A percentile compares a stretch with the other conserved stretches of the same genome.
Evolutionary conservation across 352 stramenopile genomes (phyloP).

Genomic region (Pythium sukuiense): DNA sequence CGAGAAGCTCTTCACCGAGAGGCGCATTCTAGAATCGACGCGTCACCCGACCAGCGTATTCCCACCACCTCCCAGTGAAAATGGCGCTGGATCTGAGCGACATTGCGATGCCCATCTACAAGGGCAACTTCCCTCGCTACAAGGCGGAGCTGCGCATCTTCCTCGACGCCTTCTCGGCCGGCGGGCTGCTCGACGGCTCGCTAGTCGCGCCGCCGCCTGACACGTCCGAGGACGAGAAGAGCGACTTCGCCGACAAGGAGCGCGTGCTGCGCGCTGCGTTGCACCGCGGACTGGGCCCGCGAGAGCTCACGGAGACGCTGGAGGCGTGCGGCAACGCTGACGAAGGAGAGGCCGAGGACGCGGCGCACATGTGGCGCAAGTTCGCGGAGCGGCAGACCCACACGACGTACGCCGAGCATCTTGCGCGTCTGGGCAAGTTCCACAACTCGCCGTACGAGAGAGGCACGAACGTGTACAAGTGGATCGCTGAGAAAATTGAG

Average conservation of each 20-base stretch:
- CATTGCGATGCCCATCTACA: constrained; percentile 20
- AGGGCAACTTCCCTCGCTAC: constrained; percentile 25
- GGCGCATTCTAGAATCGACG: background rate
- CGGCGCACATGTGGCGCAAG: constrained; percentile 15
- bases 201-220: constrained; percentile 13
- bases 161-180: constrained; percentile 17
- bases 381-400: constrained; percentile 23
- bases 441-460: constrained; percentile 22
- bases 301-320: constrained; percentile 22
- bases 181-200: constrained; percentile 15
- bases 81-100: constrained; percentile 15
- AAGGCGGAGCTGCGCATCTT: constrained; percentile 26
- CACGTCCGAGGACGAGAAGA: constrained; percentile 14
- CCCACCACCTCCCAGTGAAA: background rate
- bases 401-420: constrained; percentile 22
- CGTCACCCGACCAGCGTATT: too few species aligned
- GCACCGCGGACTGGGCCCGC: constrained; percentile 13
- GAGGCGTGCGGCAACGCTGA: constrained; percentile 1
- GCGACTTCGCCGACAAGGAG: constrained; percentile 16
- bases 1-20: background rate
- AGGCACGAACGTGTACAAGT: constrained; percentile 24
- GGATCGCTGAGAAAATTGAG: constrained; percentile 26
- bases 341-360: background rate
- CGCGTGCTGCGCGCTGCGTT: constrained; percentile 18
- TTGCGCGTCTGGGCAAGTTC: constrained; percentile 20